Evolutionary conservation across 2,329 filamentous ascomycete genomes (phyloP), one percentile per base, ranked within the genome.

Genomic region (Lomentospora prolificans): DNA sequence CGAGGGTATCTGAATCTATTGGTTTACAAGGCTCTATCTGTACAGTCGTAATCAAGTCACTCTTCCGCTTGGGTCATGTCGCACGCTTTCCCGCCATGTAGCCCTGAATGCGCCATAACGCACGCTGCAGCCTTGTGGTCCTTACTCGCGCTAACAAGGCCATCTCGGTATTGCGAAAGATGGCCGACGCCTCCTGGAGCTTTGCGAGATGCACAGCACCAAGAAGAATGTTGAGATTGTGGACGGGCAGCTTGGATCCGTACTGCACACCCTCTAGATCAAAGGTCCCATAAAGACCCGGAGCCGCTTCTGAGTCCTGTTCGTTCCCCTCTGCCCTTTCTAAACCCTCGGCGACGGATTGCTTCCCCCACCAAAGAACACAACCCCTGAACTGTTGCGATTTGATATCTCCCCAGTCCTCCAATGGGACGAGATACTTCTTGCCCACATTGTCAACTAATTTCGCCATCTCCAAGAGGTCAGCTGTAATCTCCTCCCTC

Each of bases 51-150:
- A 36, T 3, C 31, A 36, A 9, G 10, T n/a, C 10, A 36, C 31
- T 27, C 28, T 27, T 25, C 48, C 3, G 9, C 9, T 12, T 10
- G 2, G 9, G 3, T n/a, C n/a, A n/a, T n/a, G n/a, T n/a, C n/a
- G n/a, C n/a, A n/a, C n/a, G n/a, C n/a, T n/a, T n/a, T n/a, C n/a
- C n/a, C n/a, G 56, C 58, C 33, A 76, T 9, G 58, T 75, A 79
- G 1, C 74, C 75, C 58, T 79, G 73, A 4, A 80, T 61, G 59
- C 70, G 74, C 77, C 76, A 80, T 14, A 80, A 63, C 57, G 66
- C 65, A 52, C 68, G 46, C 62, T 76, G 71, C 24, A 75, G 28
- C 4, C 68, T 59, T 1, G 67, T 58, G 70, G 70, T 28, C 65
- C 66, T 51, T 31, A 48, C 30, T 51, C 57, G 57, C 12, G 55